Percentiles rank a stretch among this genome's conserved stretches.
These are phyloP conservation scores for Scheffersomyces amazonensis DNA, from an alignment of 805 yeast genomes.

Conservation along the genomic window DNA sequence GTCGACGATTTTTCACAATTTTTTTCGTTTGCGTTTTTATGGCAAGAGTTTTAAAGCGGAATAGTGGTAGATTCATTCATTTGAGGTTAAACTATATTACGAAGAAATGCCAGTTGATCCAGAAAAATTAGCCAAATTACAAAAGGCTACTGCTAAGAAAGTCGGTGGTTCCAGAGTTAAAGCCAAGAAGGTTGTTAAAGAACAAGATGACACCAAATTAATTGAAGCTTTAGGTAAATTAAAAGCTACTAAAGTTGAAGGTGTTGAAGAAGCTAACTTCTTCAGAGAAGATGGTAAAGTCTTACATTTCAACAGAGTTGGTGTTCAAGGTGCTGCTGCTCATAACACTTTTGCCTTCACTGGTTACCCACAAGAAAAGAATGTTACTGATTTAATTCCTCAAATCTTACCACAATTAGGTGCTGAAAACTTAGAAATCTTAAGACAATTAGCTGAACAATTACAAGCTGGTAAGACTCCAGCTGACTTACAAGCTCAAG, in stretches of 20 bases:
- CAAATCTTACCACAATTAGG: slow-evolving; percentile 94
- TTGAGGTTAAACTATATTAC: too few species aligned
- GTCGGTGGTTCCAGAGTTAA: slow-evolving; percentile 88
- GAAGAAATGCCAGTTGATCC: slow-evolving; percentile 86
- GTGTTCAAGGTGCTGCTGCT: slow-evolving; percentile 89
- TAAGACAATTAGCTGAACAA: slow-evolving; percentile 87
- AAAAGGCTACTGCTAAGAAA: slow-evolving; percentile 75
- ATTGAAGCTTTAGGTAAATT: slow-evolving; percentile 85
- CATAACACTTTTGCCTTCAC: slow-evolving; percentile 92
- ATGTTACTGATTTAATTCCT: slow-evolving; percentile 88
- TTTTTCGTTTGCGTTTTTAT: too few species aligned
- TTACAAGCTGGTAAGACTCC: slow-evolving; percentile 63
- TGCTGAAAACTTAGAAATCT: slow-evolving; percentile 87
- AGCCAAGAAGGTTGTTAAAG: slow-evolving; percentile 73
- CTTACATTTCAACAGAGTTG: slow-evolving; percentile 93
- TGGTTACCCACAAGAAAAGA: slow-evolving; percentile 93
- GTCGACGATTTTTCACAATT: neutral
- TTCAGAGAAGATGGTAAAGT: slow-evolving; percentile 96
- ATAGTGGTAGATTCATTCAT: too few species aligned
- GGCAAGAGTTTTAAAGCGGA: too few species aligned
- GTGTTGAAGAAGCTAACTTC: slow-evolving; percentile 95
- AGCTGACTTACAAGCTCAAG: slow-evolving; percentile 43
- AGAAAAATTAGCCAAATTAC: slow-evolving; percentile 90
- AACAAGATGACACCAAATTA: slow-evolving; percentile 88
- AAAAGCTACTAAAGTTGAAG: slow-evolving; percentile 83